A percentile compares a stretch with the other conserved stretches of the same genome.
Evolutionary conservation across 345 rosid species (phyloP).

Genomic region (Chamaenerion angustifolium): DNA sequence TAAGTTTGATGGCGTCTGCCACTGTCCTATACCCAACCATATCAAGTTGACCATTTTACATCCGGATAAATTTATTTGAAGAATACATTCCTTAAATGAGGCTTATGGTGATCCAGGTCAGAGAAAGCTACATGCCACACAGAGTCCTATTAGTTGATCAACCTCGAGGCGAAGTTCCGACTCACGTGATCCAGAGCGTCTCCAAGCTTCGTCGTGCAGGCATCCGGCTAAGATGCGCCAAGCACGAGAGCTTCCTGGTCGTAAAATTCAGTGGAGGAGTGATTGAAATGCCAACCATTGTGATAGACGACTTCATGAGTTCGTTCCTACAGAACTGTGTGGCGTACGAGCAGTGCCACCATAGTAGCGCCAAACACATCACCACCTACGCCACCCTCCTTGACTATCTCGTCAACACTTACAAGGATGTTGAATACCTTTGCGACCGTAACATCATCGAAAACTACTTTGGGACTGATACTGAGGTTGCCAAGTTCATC

Average conservation of each 20-base stretch:
- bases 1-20: no score
- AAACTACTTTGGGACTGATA: constrained; percentile 58
- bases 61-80: no score
- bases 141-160: constrained; percentile 7
- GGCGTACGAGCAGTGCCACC: constrained; percentile 71
- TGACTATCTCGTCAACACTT: constrained; percentile 47
- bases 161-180: constrained; percentile 3
- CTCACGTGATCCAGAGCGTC: constrained; percentile 39
- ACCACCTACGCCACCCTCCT: constrained; percentile 58
- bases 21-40: no score
- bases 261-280: constrained; percentile 43
- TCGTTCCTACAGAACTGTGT: constrained; percentile 57
- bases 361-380: constrained; percentile 38
- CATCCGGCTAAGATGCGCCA: constrained; percentile 8
- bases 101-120: constrained; percentile 16
- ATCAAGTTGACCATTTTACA: no score
- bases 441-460: constrained; percentile 44
- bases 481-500: constrained; percentile 41
- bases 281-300: constrained; percentile 58
- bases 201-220: constrained; percentile 52
- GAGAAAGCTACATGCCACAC: constrained; percentile 31
- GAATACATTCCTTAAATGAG: no score
- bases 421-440: constrained; percentile 54
- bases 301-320: constrained; percentile 60
- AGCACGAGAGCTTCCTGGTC: constrained; percentile 34